A percentile compares a stretch with the other conserved stretches of the same genome.
Evolutionary conservation across 2,329 filamentous ascomycete genomes (phyloP).

Genomic region (Calonectria henricotiae): DNA sequence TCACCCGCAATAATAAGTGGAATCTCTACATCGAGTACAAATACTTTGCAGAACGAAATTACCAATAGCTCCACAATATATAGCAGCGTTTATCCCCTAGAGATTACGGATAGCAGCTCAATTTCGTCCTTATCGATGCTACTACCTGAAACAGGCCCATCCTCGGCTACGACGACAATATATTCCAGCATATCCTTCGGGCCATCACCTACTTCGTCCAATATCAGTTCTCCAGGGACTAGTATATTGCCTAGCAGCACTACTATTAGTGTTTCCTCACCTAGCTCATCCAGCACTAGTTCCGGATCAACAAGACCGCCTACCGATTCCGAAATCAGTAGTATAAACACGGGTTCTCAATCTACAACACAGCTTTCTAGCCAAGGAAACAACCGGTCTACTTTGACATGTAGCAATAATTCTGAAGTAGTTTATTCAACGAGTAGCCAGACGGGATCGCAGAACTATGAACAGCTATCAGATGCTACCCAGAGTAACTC

Average conservation of each 20-base stretch:
- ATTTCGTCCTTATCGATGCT: not conserved
- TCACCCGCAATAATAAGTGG: too few relatives aligned
- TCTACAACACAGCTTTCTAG: not conserved
- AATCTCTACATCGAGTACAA: too few relatives aligned
- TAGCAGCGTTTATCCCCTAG: too few relatives aligned
- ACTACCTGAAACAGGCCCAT: not conserved
- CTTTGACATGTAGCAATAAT: too few relatives aligned
- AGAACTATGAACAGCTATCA: not conserved
- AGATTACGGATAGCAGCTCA: too few relatives aligned
- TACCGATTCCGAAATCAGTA: not conserved
- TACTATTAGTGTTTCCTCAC: not conserved
- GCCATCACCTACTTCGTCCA: not conserved
- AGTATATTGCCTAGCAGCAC: not conserved
- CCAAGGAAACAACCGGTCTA: not conserved
- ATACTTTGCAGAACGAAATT: too few relatives aligned
- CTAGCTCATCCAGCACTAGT: not conserved
- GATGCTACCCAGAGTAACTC: not conserved
- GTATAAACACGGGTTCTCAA: not conserved
- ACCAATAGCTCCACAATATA: too few relatives aligned
- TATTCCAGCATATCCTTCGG: not conserved
- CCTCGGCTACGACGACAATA: too few relatives aligned
- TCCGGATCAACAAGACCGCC: not conserved
- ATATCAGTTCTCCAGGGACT: not conserved
- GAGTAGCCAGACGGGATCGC: not conserved
- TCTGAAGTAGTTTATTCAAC: not conserved